Conservation (phyloP, 179 eudicot species). For the Heliamphora pulchella region DNA sequence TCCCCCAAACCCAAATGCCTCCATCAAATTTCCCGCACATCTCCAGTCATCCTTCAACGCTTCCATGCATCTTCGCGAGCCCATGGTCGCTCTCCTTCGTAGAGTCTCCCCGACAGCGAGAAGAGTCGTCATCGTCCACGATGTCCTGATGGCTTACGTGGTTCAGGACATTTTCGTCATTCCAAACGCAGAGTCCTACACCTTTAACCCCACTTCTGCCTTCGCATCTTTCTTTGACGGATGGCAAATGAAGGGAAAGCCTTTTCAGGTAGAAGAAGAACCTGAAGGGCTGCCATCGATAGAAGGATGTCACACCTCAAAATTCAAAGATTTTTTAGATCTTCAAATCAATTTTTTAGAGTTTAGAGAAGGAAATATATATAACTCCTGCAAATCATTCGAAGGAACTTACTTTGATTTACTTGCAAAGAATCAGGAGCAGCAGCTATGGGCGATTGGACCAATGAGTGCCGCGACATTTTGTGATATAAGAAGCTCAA, state of each 20-base stretch:
- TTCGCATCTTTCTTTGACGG: conserved; percentile 13
- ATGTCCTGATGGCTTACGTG: conserved; percentile 40
- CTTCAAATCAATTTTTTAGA: conserved; percentile 18
- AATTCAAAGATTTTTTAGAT: conserved; percentile 20
- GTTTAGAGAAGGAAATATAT: conserved; percentile 12
- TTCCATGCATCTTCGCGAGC: conserved; percentile 14
- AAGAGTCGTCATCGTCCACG: conserved; percentile 41
- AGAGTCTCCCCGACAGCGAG: conserved; percentile 8
- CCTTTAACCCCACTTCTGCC: conserved; percentile 33
- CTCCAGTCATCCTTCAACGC: conserved; percentile 24
- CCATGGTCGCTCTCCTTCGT: conserved; percentile 1
- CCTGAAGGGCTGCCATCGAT: conserved; percentile 23
- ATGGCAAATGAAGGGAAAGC: conserved; percentile 19
- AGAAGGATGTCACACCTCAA: conserved; percentile 32
- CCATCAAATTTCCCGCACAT: conserved; percentile 21
- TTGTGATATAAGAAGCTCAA: neutral
- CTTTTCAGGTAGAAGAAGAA: conserved; percentile 24
- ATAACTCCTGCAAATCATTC: conserved; percentile 18
- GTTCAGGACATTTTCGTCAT: conserved; percentile 41
- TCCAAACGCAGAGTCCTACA: conserved; percentile 46
- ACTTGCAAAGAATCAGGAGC: conserved; percentile 12
- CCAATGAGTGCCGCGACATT: conserved; percentile 24
- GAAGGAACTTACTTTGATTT: conserved; percentile 34
- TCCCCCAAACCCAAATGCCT: conserved; percentile 27
- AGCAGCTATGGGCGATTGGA: conserved; percentile 33